Evolutionary conservation across 2,329 filamentous ascomycete genomes (phyloP), one percentile per base, ranked within the genome.

Genomic region (Ophiostoma triangulosporum): DNA sequence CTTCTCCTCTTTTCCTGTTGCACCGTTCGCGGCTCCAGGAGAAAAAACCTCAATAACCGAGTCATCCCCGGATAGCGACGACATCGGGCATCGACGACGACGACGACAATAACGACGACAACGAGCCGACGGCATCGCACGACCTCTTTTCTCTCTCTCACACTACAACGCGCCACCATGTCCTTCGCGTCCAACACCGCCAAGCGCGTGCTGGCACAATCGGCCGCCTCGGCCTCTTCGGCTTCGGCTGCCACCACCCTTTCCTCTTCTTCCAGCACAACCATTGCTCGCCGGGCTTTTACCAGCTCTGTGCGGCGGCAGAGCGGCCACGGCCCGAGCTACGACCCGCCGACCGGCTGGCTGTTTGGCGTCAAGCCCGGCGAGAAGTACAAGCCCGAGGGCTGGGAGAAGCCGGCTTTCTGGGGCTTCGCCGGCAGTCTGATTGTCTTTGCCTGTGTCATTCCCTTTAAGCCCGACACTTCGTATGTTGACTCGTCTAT

Each of bases 381-480:
- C 58, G 88, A 96, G 80, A 95, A 96, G 76, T 83, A 88, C 66
- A 81, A 94, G 78, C 86, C 88, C 69, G 93, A 98, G 73, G 93
- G 91, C 51, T 98, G 93, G 93, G 93, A 98, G 77, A 81, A 76
- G 60, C 71, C 89, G 54, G 90, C 85, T 74, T 84, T 84, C 67
- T 87, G 86, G 67, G 89, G 90, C 50, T 89, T 95, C 70, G 86
- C 83, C 67, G 88, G 87, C 53, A 84, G 82, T 64, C 71, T 95
- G 64, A 70, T 81, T 27, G 74, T 88, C 60, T 84, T 83, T 53
- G 81, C 79, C 57, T 75, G 96, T 60, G 88, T 86, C 60, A 88
- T 95, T 72, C 88, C 88, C 58, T 97, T 93, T 69, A 97, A 97
- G 82, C 93, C 93, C 52, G 93, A 98, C 77, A 97, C 91, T 59